Evolutionary conservation across 1,284 basidiomycete genomes (phyloP).

Genomic region (Austroboletus novae-zelandiae): DNA sequence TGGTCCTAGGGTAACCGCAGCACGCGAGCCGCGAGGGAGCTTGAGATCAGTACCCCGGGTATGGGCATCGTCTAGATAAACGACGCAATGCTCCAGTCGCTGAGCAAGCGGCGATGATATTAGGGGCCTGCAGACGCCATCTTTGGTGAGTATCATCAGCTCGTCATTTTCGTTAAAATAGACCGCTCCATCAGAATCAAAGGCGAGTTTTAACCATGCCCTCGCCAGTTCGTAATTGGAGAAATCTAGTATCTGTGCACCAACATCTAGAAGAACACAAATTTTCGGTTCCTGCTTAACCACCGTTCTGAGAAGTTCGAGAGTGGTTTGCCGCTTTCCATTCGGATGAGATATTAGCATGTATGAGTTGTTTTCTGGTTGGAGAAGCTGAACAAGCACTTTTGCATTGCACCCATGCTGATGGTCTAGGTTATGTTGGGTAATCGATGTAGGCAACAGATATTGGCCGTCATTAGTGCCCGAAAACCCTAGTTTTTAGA

Average conservation of each 20-base stretch:
- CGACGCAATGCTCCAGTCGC: constrained; percentile 41
- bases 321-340: constrained; percentile 27
- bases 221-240: constrained; percentile 38
- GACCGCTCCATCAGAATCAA: constrained; percentile 37
- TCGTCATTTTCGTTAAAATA: constrained; percentile 46
- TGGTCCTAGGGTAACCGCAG: constrained; percentile 49
- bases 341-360: constrained; percentile 21
- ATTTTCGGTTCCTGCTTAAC: constrained; percentile 36
- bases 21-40: constrained; percentile 40
- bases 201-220: constrained; percentile 38
- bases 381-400: constrained; percentile 44
- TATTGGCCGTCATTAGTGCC: constrained; percentile 18
- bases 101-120: constrained; percentile 40
- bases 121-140: constrained; percentile 37
- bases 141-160: constrained; percentile 38
- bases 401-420: constrained; percentile 29
- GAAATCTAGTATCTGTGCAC: constrained; percentile 53
- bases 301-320: constrained; percentile 35
- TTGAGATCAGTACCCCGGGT: constrained; percentile 55
- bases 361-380: constrained; percentile 42
- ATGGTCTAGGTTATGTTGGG: constrained; percentile 13
- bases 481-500: constrained; percentile 12
- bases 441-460: constrained; percentile 11
- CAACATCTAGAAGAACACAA: constrained; percentile 51
- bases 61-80: constrained; percentile 56